Evolutionary conservation across 495 filamentous ascomycete genomes (phyloP), one percentile per base, ranked within the genome.

Genomic region (Penicillium egyptiacum): DNA sequence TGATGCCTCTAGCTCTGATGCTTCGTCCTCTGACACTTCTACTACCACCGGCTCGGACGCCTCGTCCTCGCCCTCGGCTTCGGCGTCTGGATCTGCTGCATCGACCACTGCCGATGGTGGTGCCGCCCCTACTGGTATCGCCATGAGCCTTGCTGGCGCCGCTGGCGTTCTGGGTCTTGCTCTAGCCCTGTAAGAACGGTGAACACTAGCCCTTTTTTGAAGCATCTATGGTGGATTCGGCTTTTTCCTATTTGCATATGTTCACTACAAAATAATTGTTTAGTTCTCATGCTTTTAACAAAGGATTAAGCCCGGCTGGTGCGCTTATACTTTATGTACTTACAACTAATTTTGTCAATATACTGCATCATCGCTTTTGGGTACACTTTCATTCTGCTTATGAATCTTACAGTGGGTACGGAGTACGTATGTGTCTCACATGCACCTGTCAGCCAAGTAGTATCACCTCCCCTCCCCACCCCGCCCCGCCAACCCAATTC

Each of bases 121-220:
- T 60, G 59, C 59, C 26, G 62, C 59, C 20, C 54, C 62, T 49
- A 60, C 55, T 37, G 52, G 52, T 33, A 31, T 62, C 7, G 62
- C 62, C 2, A 45, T 65, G 33, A 39, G 62, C 19, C 43, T 65
- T 44, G 58, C 56, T 20, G 62, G 59, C 7, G 66, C 60, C 37
- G 66, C 57, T 3, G 66, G 66, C 44, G 59, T 67, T 28, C 57
- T 69, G 19, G 66, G 66, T 43, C 50, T 69, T 53, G 66, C 64
- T 9, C 55, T 69, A 26, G 66, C 64, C 40, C 58, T 69, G 41
- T 69, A 51, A 45, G 25, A 25, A 6, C 10, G 1, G 16, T 39
- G n/a, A 30, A 11, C n/a, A 12, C 7, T 20, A 2, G 11, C 22
- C 4, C 20, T 43, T 37, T 37, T 31, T 51, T 28, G 35, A 22